Base-by-base conservation (phyloP, 495 filamentous ascomycete species). In the Aspergillus ellipticus region DNA sequence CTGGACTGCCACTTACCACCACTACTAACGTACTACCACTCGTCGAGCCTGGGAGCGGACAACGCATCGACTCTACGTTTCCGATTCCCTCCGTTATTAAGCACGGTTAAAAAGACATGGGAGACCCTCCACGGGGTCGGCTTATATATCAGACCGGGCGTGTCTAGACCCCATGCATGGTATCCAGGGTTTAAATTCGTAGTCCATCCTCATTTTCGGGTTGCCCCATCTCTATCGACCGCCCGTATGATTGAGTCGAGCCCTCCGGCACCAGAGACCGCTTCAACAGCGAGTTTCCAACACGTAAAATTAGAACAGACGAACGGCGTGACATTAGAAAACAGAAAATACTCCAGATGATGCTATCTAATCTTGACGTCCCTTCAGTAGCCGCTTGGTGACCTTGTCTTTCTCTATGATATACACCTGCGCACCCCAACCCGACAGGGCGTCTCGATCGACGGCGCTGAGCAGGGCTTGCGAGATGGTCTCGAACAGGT, bases 341-440 rank as follows among this genome's bases (percentile, higher is more conserved):
- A 50, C 41, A 49, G 37, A 47, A n/a, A 53, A 49, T 60, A 56
- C 51, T 45, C 54, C 54, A 55, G 28, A 54, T 39, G 53, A 51
- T 51, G 49, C 35, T 31, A 13, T 71, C 70, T 78, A 86, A 66
- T 88, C 85, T 70, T 88, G 85, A 70, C 85, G 76, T 71, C 94
- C 92, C 84, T 98, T 98, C 68, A 98, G 74, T 81, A 97, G 82
- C 67, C 94, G 82, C 87, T 98, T 96, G 65, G 93, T 96, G 41
- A 97, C 91, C 85, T 97, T 97, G 74, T 96, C 91, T 82, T 97
- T 98, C 82, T 97, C 95, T 74, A 98, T 94, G 62, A 98, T 92
- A 74, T 97, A 97, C 58, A 98, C 94, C 64, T 97, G 90, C 31
- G 94, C 94, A 67, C 94, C 94, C 94, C 94, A 98, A 61, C 94